These are phyloP conservation scores for Keithomyces neogunnii DNA, from an alignment of 2,329 filamentous ascomycete species.

Conservation along the genomic window DNA sequence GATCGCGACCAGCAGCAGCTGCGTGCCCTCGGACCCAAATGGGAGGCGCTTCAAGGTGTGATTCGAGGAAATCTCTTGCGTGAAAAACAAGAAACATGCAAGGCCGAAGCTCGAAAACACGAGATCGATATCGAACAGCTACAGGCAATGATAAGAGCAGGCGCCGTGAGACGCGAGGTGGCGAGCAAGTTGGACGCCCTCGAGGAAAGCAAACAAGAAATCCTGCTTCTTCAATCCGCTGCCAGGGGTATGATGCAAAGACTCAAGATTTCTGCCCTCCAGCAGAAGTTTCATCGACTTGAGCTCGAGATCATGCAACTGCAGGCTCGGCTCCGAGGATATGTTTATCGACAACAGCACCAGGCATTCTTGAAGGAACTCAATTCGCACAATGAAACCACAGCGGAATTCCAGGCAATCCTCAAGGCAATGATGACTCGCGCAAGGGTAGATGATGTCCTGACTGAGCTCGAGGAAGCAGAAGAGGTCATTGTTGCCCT, in stretches of 20 bases:
- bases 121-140: conserved; percentile 34
- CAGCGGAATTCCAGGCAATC: conserved; percentile 65
- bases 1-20: conserved; percentile 42
- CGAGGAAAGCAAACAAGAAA: conserved; percentile 32
- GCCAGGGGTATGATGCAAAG: conserved; percentile 55
- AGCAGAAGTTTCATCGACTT: conserved; percentile 49
- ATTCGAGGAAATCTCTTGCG: conserved; percentile 41
- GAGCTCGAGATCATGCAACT: conserved; percentile 49
- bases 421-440: conserved; percentile 73
- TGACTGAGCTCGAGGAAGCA: conserved; percentile 72
- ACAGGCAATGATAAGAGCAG: conserved; percentile 45
- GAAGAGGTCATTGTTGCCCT: conserved; percentile 69
- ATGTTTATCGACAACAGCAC: conserved; percentile 51
- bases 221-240: conserved; percentile 47
- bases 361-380: conserved; percentile 60
- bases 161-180: conserved; percentile 43
- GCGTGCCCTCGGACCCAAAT: conserved; percentile 37
- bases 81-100: conserved; percentile 32
- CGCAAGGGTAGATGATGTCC: conserved; percentile 60
- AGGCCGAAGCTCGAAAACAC: conserved; percentile 39
- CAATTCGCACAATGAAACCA: conserved; percentile 55
- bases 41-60: conserved; percentile 34
- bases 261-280: conserved; percentile 37
- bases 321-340: conserved; percentile 62
- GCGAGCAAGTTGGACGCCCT: conserved; percentile 39